Base-by-base conservation (phyloP, 805 yeast genomes). In the Candida qinlingensis region DNA sequence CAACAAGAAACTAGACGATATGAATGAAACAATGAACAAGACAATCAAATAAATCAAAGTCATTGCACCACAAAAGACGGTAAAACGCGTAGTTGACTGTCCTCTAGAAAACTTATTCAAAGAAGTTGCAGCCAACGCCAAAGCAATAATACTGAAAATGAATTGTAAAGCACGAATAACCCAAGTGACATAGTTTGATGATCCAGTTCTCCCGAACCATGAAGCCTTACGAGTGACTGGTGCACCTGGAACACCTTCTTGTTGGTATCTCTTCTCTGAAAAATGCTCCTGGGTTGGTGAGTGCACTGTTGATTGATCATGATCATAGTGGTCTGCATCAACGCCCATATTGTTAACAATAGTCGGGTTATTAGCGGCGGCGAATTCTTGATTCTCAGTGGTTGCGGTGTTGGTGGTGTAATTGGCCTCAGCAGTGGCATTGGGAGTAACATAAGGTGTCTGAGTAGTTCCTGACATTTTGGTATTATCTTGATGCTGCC, bases 1-100 rank as follows among this genome's bases (percentile, higher is more conserved):
- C 27, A 58, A 45, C 10, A 65, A 53, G 37, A 58, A 38, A 5
- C 50, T 35, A 25, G 64, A 62, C 0, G 41, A 11, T 10, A 57
- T n/a, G 33, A 58, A 39, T 1, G 61, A 52, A 2, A 63, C 19
- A 3, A 57, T n/a, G 6, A 52, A 39, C n/a, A 63, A 49, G 2
- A 57, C 44, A 11, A 67, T 19, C 25, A 62, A 40, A 52, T 69
- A 67, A 7, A 65, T 45, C 5, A 61, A 41, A 13, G 68, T 60
- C n/a, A 67, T 52, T 4, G 57, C 54, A 45, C 67, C 65, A 28
- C 60, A 57, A 29, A 71, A 60, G 19, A 63, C 45, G 27, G 64
- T 56, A 49, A 58, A 62, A 47, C 71, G 63, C 54, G 64, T 63
- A 37, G 62, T 60, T 13, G 59, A 51, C 27, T 68, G 66, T 35